A percentile compares a stretch with the other conserved stretches of the same genome.
Conservation (phyloP, 1,139 yeast species). For the Geotrichum fermentans region DNA sequence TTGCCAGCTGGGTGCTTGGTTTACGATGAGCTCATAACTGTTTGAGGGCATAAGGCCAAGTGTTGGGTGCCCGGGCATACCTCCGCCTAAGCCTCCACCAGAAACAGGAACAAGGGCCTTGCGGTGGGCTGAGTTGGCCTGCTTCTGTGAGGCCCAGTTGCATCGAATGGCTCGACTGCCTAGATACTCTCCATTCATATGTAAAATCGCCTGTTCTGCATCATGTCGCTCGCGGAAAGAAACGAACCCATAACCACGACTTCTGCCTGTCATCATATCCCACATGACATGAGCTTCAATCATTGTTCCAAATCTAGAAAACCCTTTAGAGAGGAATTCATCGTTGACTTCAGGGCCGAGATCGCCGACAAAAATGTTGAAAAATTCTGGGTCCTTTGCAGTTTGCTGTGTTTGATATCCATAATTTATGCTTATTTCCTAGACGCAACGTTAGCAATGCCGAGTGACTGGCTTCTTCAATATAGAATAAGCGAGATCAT, state of each 20-base stretch:
- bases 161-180: conserved; percentile 75
- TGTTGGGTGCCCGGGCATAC: too few species aligned
- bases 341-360: conserved; percentile 79
- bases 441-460: too few species aligned
- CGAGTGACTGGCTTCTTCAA: too few species aligned
- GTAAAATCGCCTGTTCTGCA: conserved; percentile 67
- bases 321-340: conserved; percentile 57
- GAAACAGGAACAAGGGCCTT: too few species aligned
- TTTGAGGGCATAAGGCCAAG: too few species aligned
- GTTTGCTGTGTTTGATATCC: conserved; percentile 75
- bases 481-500: neutral
- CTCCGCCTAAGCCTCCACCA: too few species aligned
- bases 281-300: conserved; percentile 92
- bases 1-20: conserved; percentile 58
- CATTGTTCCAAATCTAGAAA: conserved; percentile 56
- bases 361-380: conserved; percentile 82
- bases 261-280: conserved; percentile 92
- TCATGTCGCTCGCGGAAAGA: conserved; percentile 62
- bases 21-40: conserved; percentile 25
- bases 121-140: conserved; percentile 12
- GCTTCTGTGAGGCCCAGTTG: conserved; percentile 83
- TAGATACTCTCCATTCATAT: conserved; percentile 70
- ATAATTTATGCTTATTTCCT: conserved; percentile 66
- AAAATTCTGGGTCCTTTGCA: conserved; percentile 49
- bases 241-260: conserved; percentile 92